These are phyloP conservation scores for Penicillium chermesinum DNA, from an alignment of 495 filamentous ascomycete species.

Conservation along the genomic window DNA sequence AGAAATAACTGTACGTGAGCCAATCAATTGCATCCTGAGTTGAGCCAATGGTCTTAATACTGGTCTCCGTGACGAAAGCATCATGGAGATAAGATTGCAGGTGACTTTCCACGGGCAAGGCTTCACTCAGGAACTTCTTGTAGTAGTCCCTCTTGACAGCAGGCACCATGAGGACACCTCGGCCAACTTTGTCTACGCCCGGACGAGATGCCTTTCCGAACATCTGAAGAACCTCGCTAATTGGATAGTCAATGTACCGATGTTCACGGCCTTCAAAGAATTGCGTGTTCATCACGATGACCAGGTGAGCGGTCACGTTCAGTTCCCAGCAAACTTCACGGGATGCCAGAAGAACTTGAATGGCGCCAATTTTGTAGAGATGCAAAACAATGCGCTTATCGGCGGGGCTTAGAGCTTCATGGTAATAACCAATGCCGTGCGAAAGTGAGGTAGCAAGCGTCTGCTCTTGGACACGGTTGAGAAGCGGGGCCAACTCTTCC, in stretches of 20 bases:
- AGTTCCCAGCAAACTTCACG: constrained; percentile 97
- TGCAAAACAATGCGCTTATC: constrained; percentile 93
- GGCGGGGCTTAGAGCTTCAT: constrained; percentile 80
- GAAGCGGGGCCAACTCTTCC: constrained; percentile 73
- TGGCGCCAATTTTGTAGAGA: constrained; percentile 84
- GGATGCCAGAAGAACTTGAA: constrained; percentile 89
- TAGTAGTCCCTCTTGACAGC: constrained; percentile 95
- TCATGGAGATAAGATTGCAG: constrained; percentile 88
- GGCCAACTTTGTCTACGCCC: constrained; percentile 71
- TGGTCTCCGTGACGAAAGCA: constrained; percentile 94
- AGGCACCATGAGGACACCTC: constrained; percentile 91
- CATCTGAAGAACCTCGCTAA: constrained; percentile 99
- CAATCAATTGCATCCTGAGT: constrained; percentile 98
- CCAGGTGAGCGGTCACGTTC: constrained; percentile 78
- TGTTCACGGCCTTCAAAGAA: constrained; percentile 97
- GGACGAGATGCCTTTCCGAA: constrained; percentile 87
- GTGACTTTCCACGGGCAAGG: constrained; percentile 91
- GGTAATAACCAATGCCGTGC: constrained; percentile 95
- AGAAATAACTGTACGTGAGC: constrained; percentile 98
- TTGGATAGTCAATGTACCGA: constrained; percentile 93
- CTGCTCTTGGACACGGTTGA: constrained; percentile 76
- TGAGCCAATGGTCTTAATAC: constrained; percentile 85
- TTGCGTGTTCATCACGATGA: constrained; percentile 97
- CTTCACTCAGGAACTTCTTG: constrained; percentile 97
- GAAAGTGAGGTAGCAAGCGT: constrained; percentile 86